Evolutionary conservation across 2,329 filamentous ascomycete species (phyloP), one percentile per base, ranked within the genome.

Genomic region (Pseudogymnoascus sp.): DNA sequence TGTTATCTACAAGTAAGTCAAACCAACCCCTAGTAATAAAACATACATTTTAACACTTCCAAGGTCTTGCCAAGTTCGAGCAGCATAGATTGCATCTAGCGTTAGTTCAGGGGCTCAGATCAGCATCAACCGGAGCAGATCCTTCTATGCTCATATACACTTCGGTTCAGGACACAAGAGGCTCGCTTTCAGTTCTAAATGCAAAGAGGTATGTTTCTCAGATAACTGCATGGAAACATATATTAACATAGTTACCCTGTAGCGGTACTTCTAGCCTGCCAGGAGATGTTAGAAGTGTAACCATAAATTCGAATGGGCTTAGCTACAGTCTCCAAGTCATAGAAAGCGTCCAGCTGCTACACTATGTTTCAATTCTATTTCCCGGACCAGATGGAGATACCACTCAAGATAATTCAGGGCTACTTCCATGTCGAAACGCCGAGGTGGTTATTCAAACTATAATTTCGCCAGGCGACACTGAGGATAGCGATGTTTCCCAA

Each of bases 81-180:
- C 12, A 49, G 42, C 22, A 28, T 8, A 49, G 6, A 6, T 23
- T 30, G 4, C 60, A 61, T 11, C 41, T 61, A 30, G 58, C 41
- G 12, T 52, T 63, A 14, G n/a, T 61, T 25, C 62, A 63, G 42
- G 62, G 62, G 16, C 58, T 63, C 19, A 30, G 58, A 58, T 41
- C 62, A 49, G 35, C 58, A 7, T 63, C 58, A 25, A 39, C 58
- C 2, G 62, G 62, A 33, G 30, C 28, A 12, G 60, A 30, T 23
- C 42, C 22, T n/a, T 61, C 58, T 28, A 63, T 63, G 62, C 58
- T 63, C n/a, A 61, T 63, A 11, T 61, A 63, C 38, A 63, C 62
- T 12, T 63, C 62, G 3, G 28, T 36, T 22, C 30, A 52, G 39
- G 42, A 61, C 14, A 55, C 41, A 16, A 8, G 5, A 6, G 58